These are phyloP conservation scores for Alternaria arbusti DNA, from an alignment of 2,329 filamentous ascomycete genomes.

Conservation along the genomic window DNA sequence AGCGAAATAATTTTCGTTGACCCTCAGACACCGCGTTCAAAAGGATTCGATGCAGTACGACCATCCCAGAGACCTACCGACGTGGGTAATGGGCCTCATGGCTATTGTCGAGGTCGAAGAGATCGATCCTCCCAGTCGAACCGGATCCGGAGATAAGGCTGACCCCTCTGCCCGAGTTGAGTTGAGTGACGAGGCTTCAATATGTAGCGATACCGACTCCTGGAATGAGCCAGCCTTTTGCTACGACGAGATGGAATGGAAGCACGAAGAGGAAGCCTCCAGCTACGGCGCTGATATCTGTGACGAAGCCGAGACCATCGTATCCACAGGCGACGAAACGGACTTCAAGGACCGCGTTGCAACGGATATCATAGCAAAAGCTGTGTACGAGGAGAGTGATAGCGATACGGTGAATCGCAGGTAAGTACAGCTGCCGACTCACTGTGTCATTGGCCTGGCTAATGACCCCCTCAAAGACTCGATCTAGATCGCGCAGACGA, in stretches of 20 bases:
- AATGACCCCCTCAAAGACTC: neutral
- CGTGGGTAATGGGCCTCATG: neutral
- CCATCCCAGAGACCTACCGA: neutral
- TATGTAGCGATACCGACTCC: neutral
- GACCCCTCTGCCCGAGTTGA: neutral
- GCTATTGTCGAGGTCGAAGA: neutral
- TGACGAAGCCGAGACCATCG: neutral
- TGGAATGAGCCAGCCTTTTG: neutral
- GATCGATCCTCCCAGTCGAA: neutral
- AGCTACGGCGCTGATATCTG: neutral
- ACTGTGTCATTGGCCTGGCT: neutral
- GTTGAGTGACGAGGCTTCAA: neutral
- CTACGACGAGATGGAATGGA: neutral
- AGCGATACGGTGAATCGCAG: neutral
- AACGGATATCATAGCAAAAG: neutral
- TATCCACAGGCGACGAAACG: neutral
- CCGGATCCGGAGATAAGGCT: neutral
- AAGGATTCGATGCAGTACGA: neutral
- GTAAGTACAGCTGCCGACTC: neutral
- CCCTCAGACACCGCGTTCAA: neutral
- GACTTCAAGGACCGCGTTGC: neutral
- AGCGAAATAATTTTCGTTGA: neutral
- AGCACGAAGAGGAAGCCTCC: neutral
- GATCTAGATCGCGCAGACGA: neutral
- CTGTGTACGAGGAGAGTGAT: neutral